These are phyloP conservation scores for Stachybotrys elegans DNA, from an alignment of 2,329 filamentous ascomycete genomes.

Conservation along the genomic window DNA sequence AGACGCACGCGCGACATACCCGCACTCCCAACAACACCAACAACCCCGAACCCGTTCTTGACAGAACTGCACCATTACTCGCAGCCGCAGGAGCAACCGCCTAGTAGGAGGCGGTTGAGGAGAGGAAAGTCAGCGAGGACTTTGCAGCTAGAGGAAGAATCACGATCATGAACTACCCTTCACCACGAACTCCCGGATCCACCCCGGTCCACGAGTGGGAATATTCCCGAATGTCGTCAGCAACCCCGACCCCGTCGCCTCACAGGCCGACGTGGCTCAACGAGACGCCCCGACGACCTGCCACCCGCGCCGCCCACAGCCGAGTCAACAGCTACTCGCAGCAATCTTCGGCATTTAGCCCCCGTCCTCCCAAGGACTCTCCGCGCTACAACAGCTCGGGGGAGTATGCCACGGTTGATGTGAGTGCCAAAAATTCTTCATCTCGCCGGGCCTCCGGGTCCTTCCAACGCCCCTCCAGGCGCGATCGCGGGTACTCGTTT, in stretches of 20 bases:
- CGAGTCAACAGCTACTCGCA: constrained; percentile 33
- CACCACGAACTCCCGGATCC: constrained; percentile 37
- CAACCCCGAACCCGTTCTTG: too few species aligned
- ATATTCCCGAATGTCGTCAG: constrained; percentile 47
- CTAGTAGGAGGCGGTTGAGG: constrained; percentile 19
- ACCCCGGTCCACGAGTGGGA: constrained; percentile 47
- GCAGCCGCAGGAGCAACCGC: constrained; percentile 5
- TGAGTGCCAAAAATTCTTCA: constrained; percentile 53
- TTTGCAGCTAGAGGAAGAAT: constrained; percentile 24
- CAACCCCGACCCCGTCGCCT: constrained; percentile 53
- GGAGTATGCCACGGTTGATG: constrained; percentile 61
- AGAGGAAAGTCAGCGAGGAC: constrained; percentile 1
- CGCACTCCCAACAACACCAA: neutral
- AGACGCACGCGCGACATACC: too few species aligned
- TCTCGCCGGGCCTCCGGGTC: constrained; percentile 33
- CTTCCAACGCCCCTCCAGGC: constrained; percentile 30
- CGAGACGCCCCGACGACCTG: constrained; percentile 44
- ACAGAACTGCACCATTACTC: neutral
- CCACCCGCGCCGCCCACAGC: constrained; percentile 42
- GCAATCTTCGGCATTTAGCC: constrained; percentile 28
- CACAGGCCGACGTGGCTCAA: constrained; percentile 47
- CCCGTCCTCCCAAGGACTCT: constrained; percentile 47
- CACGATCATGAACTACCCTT: constrained; percentile 32
- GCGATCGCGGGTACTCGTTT: constrained; percentile 52
- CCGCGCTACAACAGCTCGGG: constrained; percentile 58